phyloP scores from a whole-genome alignment of 495 filamentous ascomycete genomes.

The Wilcoxina mikolae region DNA sequence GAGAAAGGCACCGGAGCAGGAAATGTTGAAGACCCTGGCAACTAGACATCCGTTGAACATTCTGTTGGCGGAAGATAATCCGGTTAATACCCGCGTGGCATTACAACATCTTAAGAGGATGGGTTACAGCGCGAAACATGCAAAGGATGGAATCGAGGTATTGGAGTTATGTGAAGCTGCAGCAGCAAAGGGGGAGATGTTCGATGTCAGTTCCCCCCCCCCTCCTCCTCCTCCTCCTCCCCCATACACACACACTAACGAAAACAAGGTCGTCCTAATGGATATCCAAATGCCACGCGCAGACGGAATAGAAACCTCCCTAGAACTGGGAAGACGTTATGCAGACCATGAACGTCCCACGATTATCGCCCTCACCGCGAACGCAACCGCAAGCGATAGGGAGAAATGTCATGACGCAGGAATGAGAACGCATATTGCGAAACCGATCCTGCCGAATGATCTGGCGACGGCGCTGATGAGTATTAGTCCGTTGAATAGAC shows the following conservation, averaged over 20 bases:
- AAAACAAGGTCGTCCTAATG: constrained; percentile 24
- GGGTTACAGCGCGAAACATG: constrained; percentile 27
- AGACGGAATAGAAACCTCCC: constrained; percentile 28
- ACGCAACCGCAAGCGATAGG: constrained; percentile 24
- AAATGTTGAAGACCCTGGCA: constrained; percentile 23
- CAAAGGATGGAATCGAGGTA: constrained; percentile 28
- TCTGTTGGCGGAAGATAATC: constrained; percentile 26
- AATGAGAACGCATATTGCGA: constrained; percentile 27
- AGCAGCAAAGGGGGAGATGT: constrained; percentile 23
- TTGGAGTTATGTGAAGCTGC: constrained; percentile 26
- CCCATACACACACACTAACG: too few species aligned
- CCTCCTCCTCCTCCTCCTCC: background rate
- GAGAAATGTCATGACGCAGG: constrained; percentile 27
- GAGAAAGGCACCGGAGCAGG: constrained; percentile 21
- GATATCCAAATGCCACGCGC: constrained; percentile 28
- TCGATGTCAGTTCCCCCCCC: constrained; percentile 19
- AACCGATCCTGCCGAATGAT: constrained; percentile 27
- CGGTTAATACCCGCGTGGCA: constrained; percentile 26
- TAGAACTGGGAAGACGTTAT: constrained; percentile 23
- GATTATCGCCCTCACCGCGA: constrained; percentile 27
- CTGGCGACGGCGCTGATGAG: constrained; percentile 27
- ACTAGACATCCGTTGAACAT: constrained; percentile 26
- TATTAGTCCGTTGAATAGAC: constrained; percentile 12
- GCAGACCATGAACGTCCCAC: constrained; percentile 20
- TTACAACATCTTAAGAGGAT: constrained; percentile 27